Conservation (phyloP, 2,329 filamentous ascomycete genomes). For the Davidsoniella australis region DNA sequence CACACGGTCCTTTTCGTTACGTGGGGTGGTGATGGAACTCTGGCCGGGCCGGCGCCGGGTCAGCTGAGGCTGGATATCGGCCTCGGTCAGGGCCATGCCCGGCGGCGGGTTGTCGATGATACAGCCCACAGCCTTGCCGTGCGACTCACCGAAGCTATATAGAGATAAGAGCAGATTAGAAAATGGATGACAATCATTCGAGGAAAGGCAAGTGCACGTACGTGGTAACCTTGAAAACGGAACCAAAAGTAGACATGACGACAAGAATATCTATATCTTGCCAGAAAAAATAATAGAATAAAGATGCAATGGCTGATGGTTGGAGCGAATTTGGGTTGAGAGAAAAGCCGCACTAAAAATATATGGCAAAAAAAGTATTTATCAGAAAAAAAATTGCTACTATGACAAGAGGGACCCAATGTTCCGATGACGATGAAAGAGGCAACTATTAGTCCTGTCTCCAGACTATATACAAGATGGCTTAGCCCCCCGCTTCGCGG, state of each 20-base stretch:
- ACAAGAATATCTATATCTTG: neutral
- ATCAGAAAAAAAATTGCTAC: no score
- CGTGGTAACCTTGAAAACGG: constrained; percentile 69
- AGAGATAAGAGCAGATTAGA: constrained; percentile 8
- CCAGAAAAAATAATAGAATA: neutral
- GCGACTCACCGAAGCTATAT: constrained; percentile 42
- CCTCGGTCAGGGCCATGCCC: constrained; percentile 68
- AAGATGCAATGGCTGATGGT: no score
- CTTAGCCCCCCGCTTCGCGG: no score
- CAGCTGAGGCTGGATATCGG: constrained; percentile 88
- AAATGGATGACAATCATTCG: neutral
- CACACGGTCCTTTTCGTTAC: constrained; percentile 82
- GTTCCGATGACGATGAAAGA: neutral
- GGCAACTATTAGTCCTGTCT: neutral
- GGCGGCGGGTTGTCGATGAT: constrained; percentile 90
- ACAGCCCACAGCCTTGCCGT: constrained; percentile 83
- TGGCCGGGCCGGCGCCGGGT: constrained; percentile 80
- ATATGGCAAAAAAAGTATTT: no score
- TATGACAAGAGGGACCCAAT: no score
- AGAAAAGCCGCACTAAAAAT: no score
- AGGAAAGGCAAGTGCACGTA: constrained; percentile 26
- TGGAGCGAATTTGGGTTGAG: no score
- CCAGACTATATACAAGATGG: neutral
- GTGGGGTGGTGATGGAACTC: constrained; percentile 74
- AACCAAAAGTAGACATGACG: constrained; percentile 75